Evolutionary conservation across 192 early-diverging fungal genomes (phyloP).

Genomic region (Backusella psychrophila): DNA sequence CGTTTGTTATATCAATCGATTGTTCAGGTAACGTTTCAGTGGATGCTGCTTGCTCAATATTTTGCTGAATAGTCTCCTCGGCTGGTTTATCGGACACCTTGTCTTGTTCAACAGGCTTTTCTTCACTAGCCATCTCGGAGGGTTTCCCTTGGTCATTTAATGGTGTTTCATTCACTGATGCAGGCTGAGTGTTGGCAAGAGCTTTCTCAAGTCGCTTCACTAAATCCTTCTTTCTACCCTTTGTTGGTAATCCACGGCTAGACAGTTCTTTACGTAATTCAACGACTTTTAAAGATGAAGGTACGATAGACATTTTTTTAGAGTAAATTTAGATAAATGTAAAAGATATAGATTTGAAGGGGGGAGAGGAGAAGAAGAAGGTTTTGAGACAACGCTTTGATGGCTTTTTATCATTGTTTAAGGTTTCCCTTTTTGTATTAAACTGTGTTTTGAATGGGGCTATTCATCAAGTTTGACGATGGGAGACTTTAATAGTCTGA

Average conservation of each 20-base stretch:
- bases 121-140: neutral
- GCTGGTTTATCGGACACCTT: neutral
- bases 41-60: neutral
- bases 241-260: constrained; percentile 51
- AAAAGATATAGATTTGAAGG: neutral
- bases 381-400: neutral
- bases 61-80: neutral
- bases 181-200: constrained; percentile 6
- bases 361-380: neutral
- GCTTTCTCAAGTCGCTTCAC: constrained; percentile 59
- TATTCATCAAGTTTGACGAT: neutral
- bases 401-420: neutral
- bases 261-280: constrained; percentile 48
- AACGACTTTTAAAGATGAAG: constrained; percentile 26
- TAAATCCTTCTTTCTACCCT: constrained; percentile 66
- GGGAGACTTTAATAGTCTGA: neutral
- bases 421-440: neutral
- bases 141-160: neutral
- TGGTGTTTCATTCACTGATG: neutral
- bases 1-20: neutral
- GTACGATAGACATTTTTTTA: constrained; percentile 9
- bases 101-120: neutral
- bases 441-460: neutral
- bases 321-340: neutral
- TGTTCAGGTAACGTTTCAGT: neutral